These are phyloP conservation scores for Lagenidium sp. DNA, from an alignment of 352 stramenopile species.

Conservation along the genomic window DNA sequence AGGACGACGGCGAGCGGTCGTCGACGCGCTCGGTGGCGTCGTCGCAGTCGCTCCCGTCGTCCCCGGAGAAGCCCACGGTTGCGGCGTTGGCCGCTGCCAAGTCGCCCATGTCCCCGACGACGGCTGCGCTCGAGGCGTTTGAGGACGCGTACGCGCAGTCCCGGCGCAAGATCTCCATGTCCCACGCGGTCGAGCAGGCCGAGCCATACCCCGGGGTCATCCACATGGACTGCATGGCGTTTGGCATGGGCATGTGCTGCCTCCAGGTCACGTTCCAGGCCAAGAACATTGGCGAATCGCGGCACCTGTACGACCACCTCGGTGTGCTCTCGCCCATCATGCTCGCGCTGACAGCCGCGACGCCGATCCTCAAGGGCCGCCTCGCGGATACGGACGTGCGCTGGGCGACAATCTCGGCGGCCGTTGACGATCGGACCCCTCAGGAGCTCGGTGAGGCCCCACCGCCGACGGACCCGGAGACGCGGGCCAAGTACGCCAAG, in stretches of 20 bases:
- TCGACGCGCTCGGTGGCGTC: conserved; percentile 1
- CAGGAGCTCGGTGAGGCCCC: conserved; percentile 56
- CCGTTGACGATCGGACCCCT: conserved; percentile 93
- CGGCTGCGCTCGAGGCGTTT: conserved; percentile 33
- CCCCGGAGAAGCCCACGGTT: no score
- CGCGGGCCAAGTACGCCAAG: conserved; percentile 70
- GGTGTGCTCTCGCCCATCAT: conserved; percentile 98
- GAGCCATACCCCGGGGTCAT: conserved; percentile 87
- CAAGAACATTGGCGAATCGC: conserved; percentile 97
- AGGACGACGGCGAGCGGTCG: conserved; percentile 12
- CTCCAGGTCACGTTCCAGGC: conserved; percentile 98
- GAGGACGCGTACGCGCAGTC: conserved; percentile 39
- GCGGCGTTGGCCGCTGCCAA: conserved; percentile 4
- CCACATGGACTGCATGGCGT: conserved; percentile 99
- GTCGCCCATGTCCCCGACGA: conserved; percentile 70
- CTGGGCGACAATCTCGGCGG: conserved; percentile 96
- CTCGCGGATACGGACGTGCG: conserved; percentile 90
- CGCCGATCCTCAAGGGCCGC: conserved; percentile 94
- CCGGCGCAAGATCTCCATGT: conserved; percentile 58
- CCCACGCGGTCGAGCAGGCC: conserved; percentile 53
- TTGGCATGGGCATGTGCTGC: conserved; percentile 99
- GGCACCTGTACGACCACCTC: conserved; percentile 99
- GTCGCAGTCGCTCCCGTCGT: conserved; percentile 4
- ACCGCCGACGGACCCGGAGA: conserved; percentile 30
- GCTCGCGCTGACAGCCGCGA: conserved; percentile 97